Conservation (phyloP, 225 moss, liverwort and hornwort species). For the Thuidium tamariscinum region DNA sequence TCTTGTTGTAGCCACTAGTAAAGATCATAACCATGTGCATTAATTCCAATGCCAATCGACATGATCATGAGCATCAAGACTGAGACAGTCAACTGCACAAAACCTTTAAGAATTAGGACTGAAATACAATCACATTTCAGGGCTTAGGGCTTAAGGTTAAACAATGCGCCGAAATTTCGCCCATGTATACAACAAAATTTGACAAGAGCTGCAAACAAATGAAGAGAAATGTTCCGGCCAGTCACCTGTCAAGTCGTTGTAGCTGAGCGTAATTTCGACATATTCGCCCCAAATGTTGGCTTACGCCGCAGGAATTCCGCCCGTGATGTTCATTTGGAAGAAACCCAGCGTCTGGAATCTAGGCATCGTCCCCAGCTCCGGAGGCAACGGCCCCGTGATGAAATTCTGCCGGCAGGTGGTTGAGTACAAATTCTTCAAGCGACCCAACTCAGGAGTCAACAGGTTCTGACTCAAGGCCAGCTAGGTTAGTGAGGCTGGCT, state of each 20-base stretch:
- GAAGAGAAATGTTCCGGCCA: neutral
- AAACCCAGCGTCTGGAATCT: neutral
- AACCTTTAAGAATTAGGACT: neutral
- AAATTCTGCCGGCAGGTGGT: neutral
- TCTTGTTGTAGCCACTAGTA: neutral
- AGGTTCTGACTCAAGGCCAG: neutral
- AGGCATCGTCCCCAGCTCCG: neutral
- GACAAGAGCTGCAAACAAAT: neutral
- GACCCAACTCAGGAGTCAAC: neutral
- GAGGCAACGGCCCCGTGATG: neutral
- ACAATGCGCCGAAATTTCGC: neutral
- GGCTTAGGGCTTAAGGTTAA: neutral
- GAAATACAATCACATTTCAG: neutral
- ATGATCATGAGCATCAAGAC: neutral
- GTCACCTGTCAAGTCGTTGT: neutral
- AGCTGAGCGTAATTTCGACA: neutral
- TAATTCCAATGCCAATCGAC: neutral
- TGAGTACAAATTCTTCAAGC: neutral
- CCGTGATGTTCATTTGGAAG: neutral
- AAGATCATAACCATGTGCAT: neutral
- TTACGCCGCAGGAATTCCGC: neutral
- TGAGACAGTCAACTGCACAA: neutral
- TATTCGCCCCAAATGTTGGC: neutral
- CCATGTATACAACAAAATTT: neutral
- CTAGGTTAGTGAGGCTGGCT: neutral